Percentiles rank a stretch among this genome's conserved stretches.
Evolutionary conservation across 1,284 basidiomycete genomes (phyloP).

Genomic region (Fomitopsis palustris): DNA sequence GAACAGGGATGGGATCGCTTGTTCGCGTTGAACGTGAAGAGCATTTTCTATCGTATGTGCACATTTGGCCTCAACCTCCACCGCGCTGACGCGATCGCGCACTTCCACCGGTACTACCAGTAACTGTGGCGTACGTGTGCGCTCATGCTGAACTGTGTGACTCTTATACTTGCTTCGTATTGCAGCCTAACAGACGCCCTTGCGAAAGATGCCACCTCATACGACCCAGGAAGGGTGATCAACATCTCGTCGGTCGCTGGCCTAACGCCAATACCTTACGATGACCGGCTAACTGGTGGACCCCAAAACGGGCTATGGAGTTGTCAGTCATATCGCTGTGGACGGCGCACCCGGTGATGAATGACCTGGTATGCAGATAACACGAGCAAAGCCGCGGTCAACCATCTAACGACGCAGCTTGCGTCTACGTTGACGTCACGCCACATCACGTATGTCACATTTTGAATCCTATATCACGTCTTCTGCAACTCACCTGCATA

Average conservation of each 20-base stretch:
- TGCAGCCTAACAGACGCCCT: slow-evolving; percentile 66
- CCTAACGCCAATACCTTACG: slow-evolving; percentile 48
- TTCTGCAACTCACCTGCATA: neutral
- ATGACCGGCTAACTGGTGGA: slow-evolving; percentile 45
- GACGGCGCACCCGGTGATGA: neutral
- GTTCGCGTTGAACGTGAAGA: slow-evolving; percentile 77
- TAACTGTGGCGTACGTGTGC: slow-evolving; percentile 59
- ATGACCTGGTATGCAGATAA: slow-evolving; percentile 44
- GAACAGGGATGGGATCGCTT: slow-evolving; percentile 85
- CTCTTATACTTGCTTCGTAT: too few relatives aligned
- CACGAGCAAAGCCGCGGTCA: slow-evolving; percentile 80
- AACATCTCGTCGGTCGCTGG: slow-evolving; percentile 80
- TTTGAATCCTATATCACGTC: neutral
- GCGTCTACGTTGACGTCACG: slow-evolving; percentile 64
- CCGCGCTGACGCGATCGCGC: too few relatives aligned
- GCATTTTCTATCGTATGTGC: slow-evolving; percentile 70
- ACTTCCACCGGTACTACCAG: slow-evolving; percentile 30
- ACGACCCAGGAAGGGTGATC: slow-evolving; percentile 73
- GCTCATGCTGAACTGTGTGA: too few relatives aligned
- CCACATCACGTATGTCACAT: slow-evolving; percentile 58
- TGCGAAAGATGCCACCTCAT: slow-evolving; percentile 59
- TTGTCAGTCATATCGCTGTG: slow-evolving; percentile 45
- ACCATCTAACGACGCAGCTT: slow-evolving; percentile 77
- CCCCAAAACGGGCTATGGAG: slow-evolving; percentile 73
- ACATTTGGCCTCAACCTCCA: too few relatives aligned